phyloP scores from a whole-genome alignment of 2,329 filamentous ascomycete species.

The Bertia moriformis region DNA sequence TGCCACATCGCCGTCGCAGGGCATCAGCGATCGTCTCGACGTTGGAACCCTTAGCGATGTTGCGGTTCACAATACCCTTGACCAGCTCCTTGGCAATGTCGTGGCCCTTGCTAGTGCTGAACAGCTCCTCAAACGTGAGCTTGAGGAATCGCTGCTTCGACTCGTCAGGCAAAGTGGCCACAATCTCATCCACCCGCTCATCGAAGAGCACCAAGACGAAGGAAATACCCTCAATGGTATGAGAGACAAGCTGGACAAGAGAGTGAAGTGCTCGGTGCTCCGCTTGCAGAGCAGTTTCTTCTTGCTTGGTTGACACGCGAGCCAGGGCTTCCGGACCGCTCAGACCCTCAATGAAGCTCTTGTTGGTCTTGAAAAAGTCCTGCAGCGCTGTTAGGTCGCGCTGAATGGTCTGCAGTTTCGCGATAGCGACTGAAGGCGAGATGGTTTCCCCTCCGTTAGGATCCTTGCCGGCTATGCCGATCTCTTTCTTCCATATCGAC shows the following conservation, averaged over 20 bases:
- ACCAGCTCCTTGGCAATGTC: constrained; percentile 88
- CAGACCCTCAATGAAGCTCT: constrained; percentile 83
- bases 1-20: constrained; percentile 80
- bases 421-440: constrained; percentile 29
- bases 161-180: constrained; percentile 57
- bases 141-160: constrained; percentile 56
- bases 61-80: constrained; percentile 94
- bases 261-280: constrained; percentile 88
- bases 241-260: constrained; percentile 69
- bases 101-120: constrained; percentile 64
- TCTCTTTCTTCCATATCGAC: constrained; percentile 49
- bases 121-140: constrained; percentile 78
- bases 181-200: constrained; percentile 80
- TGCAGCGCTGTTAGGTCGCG: neutral
- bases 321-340: constrained; percentile 79
- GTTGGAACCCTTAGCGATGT: constrained; percentile 91
- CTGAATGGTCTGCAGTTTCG: constrained; percentile 44
- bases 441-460: constrained; percentile 31
- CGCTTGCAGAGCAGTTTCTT: constrained; percentile 81
- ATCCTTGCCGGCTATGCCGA: constrained; percentile 13
- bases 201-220: constrained; percentile 93
- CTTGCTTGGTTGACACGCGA: constrained; percentile 68
- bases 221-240: constrained; percentile 90
- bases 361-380: constrained; percentile 70
- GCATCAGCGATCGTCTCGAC: constrained; percentile 95